Base-by-base conservation (phyloP, 768 basidiomycete species). In the Mycena epipterygia region DNA sequence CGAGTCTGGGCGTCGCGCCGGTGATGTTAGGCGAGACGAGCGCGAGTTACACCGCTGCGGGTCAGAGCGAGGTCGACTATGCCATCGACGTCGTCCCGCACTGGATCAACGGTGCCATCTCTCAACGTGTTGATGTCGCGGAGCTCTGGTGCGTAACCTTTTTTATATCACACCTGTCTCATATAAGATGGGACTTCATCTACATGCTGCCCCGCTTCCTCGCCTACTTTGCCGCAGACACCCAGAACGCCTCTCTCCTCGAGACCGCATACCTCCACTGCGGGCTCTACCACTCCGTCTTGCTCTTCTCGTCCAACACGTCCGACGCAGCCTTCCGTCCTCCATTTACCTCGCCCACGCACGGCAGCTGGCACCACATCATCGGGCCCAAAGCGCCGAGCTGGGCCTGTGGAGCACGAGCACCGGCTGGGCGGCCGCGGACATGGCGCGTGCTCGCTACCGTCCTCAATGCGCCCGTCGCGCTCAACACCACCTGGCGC, bases 171-270 rank as follows among this genome's bases (percentile, higher is more conserved):
- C 30, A 0, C 5, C 25, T 21, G 41, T 42, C 27, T 62, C 8
- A 37, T 7, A 7, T 37, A 37, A 86, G 86, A 85, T 82, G 85
- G 21, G 86, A 88, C 75, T 88, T 84, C 68, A 75, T 87, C 23
- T 88, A 85, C 75, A 88, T 87, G 87, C 85, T 81, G 3, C 87
- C 87, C 12, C 86, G 86, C 0, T 87, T 87, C 76, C 76, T 88
- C 16, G n/a, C n/a, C n/a, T n/a, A n/a, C n/a, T n/a, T n/a, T n/a
- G n/a, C n/a, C n/a, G 85, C 82, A 0, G 83, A 82, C 63, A 78
- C 74, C 0, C 68, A 78, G 33, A 81, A 88, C 72, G 76, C 71
- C 14, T 75, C 76, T 0, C 72, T 86, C 13, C 78, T 88, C 0
- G 77, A 77, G 7, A 78, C 78, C 51, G 78, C 80, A 3, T 84